Conservation (phyloP, 495 filamentous ascomycete genomes). For the Pseudomonodictys pantanalensis region DNA sequence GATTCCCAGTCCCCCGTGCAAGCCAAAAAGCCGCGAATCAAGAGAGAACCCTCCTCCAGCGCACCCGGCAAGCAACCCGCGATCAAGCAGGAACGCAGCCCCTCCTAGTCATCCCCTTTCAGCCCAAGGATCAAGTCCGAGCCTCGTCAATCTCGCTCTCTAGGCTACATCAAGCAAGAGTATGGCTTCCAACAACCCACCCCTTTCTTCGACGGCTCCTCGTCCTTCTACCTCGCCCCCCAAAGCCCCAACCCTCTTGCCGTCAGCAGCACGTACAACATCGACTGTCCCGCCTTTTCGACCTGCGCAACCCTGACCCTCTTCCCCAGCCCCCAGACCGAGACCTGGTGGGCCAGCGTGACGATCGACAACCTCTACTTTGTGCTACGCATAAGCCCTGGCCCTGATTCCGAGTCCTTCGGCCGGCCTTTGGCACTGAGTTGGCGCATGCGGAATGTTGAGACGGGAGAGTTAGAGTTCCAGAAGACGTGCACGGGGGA, state of each 20-base stretch:
- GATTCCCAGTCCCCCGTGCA: constrained; percentile 33
- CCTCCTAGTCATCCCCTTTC: background rate
- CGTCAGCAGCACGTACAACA: constrained; percentile 47
- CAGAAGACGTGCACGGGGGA: constrained; percentile 21
- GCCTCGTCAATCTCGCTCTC: no score
- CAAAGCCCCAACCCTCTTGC: background rate
- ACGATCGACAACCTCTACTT: constrained; percentile 25
- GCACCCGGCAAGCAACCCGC: background rate
- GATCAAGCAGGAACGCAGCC: background rate
- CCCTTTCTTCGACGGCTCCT: background rate
- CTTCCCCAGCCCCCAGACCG: background rate
- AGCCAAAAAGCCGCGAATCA: background rate
- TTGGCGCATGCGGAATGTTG: constrained; percentile 21
- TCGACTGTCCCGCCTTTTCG: constrained; percentile 31
- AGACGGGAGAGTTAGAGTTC: constrained; percentile 17
- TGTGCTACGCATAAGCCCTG: constrained; percentile 11
- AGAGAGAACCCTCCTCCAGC: background rate
- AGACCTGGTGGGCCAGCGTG: constrained; percentile 24
- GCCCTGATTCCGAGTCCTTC: background rate
- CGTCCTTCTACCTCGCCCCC: no score
- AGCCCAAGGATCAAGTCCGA: background rate
- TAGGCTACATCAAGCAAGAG: constrained; percentile 25
- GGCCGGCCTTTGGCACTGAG: constrained; percentile 14
- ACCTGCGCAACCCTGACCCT: background rate
- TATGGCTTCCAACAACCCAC: no score